Evolutionary conservation across 176 grass and related monocot genomes (phyloP).

Genomic region (Oryza glaberrima): DNA sequence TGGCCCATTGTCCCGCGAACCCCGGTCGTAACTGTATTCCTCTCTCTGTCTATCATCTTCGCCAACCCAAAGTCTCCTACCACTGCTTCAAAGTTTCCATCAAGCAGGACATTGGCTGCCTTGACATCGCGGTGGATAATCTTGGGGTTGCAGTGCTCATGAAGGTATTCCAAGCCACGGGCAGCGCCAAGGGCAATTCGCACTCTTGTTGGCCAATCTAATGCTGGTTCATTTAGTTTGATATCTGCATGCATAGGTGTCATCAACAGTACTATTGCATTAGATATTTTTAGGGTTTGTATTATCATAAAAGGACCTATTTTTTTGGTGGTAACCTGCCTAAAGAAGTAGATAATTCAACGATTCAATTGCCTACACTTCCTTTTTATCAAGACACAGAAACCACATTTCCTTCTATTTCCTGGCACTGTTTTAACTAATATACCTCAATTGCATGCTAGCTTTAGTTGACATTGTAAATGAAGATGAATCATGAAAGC

Average conservation of each 20-base stretch:
- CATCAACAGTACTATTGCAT: neutral
- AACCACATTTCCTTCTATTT: constrained; percentile 6
- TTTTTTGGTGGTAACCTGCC: neutral
- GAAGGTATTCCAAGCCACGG: constrained; percentile 82
- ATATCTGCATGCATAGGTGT: constrained; percentile 51
- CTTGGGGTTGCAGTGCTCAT: constrained; percentile 91
- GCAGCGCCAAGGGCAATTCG: constrained; percentile 71
- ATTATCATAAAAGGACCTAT: neutral
- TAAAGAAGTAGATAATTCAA: constrained; percentile 27
- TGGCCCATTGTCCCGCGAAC: constrained; percentile 84
- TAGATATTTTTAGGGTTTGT: neutral
- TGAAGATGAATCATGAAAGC: neutral
- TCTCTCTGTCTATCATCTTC: constrained; percentile 68
- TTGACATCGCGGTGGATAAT: constrained; percentile 94
- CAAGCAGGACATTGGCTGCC: constrained; percentile 83
- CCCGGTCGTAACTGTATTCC: constrained; percentile 72
- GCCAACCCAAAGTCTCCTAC: constrained; percentile 86
- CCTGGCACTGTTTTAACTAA: constrained; percentile 15
- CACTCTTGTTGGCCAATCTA: constrained; percentile 75
- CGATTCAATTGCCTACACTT: constrained; percentile 10
- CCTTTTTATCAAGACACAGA: neutral
- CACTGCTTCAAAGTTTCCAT: constrained; percentile 78
- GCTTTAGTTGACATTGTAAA: constrained; percentile 9
- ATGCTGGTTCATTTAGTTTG: constrained; percentile 57
- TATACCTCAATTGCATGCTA: neutral